A percentile compares a stretch with the other conserved stretches of the same genome.
phyloP scores from a whole-genome alignment of 257 asterid species.

The Capsicum pubescens region DNA sequence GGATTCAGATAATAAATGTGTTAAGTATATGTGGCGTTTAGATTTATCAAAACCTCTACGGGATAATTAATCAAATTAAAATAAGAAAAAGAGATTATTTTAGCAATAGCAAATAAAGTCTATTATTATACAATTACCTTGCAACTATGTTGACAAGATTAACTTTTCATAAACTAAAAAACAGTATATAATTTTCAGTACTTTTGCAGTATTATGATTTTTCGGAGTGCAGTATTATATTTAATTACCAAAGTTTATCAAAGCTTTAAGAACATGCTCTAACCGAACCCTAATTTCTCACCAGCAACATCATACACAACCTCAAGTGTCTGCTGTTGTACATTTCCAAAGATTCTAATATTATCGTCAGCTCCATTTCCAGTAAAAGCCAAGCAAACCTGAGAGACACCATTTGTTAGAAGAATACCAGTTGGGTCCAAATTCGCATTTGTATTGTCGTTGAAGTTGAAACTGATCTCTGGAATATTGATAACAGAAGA shows the following conservation, averaged over 20 bases:
- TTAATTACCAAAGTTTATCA: no score
- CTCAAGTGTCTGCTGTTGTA: slow-evolving; percentile 70
- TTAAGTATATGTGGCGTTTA: no score
- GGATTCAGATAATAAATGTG: no score
- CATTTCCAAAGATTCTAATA: slow-evolving; percentile 61
- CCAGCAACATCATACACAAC: slow-evolving; percentile 75
- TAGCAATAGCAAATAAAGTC: neutral
- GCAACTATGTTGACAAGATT: neutral
- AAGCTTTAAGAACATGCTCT: slow-evolving; percentile 54
- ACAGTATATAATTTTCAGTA: neutral
- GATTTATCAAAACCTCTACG: no score
- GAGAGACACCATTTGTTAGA: slow-evolving; percentile 9
- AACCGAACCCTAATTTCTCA: slow-evolving; percentile 65
- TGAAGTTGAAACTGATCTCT: slow-evolving; percentile 50
- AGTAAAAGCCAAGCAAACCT: slow-evolving; percentile 69
- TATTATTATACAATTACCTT: neutral
- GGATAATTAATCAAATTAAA: no score
- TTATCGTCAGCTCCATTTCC: slow-evolving; percentile 44
- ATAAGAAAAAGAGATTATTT: no score
- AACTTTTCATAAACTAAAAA: neutral
- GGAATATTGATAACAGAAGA: slow-evolving; percentile 41
- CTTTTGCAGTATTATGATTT: neutral
- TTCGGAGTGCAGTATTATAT: no score
- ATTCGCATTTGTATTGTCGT: slow-evolving; percentile 50
- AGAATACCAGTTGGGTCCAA: slow-evolving; percentile 49